These are phyloP conservation scores for Pseudocohnilembus persalinus DNA, from an alignment of 169 alveolate genomes.

Conservation along the genomic window DNA sequence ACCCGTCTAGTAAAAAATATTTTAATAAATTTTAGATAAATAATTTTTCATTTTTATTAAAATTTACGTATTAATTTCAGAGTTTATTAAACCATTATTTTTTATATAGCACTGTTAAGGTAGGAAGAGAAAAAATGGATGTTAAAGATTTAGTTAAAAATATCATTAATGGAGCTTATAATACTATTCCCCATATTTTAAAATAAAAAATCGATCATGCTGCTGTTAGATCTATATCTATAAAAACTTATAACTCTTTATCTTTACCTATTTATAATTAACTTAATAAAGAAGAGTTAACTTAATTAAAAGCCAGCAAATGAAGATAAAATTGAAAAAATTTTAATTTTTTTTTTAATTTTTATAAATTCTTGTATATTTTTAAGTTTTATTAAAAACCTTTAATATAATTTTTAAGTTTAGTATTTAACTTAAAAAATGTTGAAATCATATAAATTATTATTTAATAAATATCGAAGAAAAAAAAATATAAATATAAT, in stretches of 20 bases:
- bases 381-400: too few species aligned
- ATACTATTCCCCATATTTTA: conserved; percentile 26
- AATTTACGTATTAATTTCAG: too few species aligned
- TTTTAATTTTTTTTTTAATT: too few species aligned
- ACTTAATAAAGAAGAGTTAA: conserved; percentile 12
- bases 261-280: conserved; percentile 25
- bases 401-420: too few species aligned
- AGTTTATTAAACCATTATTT: too few species aligned
- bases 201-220: conserved; percentile 3
- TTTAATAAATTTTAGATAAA: neutral
- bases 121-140: conserved; percentile 20
- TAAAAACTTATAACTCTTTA: conserved; percentile 19
- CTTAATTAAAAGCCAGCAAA: too few species aligned
- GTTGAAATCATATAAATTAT: too few species aligned
- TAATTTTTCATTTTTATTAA: neutral
- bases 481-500: too few species aligned
- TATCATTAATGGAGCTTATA: conserved; percentile 15
- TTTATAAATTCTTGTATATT: too few species aligned
- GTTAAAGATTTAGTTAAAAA: conserved; percentile 24
- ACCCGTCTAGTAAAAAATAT: conserved; percentile 39
- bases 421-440: too few species aligned
- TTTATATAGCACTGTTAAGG: conserved; percentile 14
- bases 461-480: too few species aligned
- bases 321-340: too few species aligned
- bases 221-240: conserved; percentile 17